Percentiles rank a stretch among this genome's conserved stretches.
Evolutionary conservation across 805 yeast species (phyloP).

Genomic region (Candida dajiaensis): DNA sequence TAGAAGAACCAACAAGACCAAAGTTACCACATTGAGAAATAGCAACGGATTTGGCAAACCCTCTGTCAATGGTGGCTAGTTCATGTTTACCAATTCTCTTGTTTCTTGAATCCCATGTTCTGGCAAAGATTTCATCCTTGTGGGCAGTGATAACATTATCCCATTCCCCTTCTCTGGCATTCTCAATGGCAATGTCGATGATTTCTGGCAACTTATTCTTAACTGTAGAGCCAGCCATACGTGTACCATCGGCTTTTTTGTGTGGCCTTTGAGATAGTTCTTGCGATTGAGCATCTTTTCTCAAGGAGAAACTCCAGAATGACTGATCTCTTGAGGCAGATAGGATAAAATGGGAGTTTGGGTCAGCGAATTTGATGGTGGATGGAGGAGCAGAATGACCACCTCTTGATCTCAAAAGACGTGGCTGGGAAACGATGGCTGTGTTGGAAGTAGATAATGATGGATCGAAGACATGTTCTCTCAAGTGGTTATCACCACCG

Average conservation of each 20-base stretch:
- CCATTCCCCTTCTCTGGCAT: conserved; percentile 84
- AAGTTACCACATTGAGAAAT: conserved; percentile 95
- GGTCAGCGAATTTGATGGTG: conserved; percentile 67
- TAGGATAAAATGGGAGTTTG: conserved; percentile 73
- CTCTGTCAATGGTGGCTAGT: conserved; percentile 71
- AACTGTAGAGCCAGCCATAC: conserved; percentile 52
- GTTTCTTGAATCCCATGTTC: conserved; percentile 82
- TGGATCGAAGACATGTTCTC: conserved; percentile 93
- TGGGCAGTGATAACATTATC: conserved; percentile 89
- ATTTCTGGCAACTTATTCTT: conserved; percentile 77
- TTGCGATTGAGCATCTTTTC: conserved; percentile 96
- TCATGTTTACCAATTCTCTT: conserved; percentile 76
- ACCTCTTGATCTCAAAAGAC: conserved; percentile 87
- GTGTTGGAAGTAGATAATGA: conserved; percentile 54
- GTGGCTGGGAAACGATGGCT: conserved; percentile 78
- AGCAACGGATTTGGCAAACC: conserved; percentile 66
- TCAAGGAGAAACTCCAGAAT: conserved; percentile 85
- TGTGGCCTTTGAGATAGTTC: conserved; percentile 76
- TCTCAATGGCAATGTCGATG: conserved; percentile 61
- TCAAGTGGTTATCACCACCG: conserved; percentile 86
- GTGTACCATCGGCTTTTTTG: conserved; percentile 37
- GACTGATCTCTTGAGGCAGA: conserved; percentile 85
- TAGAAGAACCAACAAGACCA: conserved; percentile 82
- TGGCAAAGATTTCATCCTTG: conserved; percentile 72
- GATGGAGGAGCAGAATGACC: conserved; percentile 96